phyloP scores from a whole-genome alignment of 2,329 filamentous ascomycete species.

The Neobulgaria alba region DNA sequence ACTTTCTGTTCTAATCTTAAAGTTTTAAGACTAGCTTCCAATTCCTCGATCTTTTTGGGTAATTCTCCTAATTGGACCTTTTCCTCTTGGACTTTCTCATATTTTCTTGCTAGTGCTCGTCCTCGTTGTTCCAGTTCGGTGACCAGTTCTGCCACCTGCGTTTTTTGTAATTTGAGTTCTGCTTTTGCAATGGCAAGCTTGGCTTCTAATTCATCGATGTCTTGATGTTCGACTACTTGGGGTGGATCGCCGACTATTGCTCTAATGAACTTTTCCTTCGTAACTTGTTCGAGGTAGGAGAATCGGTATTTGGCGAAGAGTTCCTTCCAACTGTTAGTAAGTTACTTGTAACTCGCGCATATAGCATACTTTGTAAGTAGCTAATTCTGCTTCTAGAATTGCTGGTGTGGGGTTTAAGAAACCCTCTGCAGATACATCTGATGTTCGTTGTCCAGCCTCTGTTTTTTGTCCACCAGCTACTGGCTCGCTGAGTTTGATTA shows the following conservation, averaged over 20 bases:
- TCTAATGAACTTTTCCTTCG: constrained; percentile 94
- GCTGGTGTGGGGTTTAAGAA: constrained; percentile 64
- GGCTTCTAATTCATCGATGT: constrained; percentile 71
- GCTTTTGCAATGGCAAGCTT: constrained; percentile 64
- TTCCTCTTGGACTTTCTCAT: constrained; percentile 42
- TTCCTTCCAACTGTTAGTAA: constrained; percentile 40
- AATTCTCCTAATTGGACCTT: constrained; percentile 41
- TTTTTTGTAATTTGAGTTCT: constrained; percentile 70
- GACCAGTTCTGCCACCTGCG: constrained; percentile 66
- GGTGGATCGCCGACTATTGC: constrained; percentile 88
- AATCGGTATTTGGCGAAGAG: constrained; percentile 94
- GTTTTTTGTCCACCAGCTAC: constrained; percentile 47
- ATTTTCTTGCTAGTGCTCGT: constrained; percentile 46
- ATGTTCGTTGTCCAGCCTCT: constrained; percentile 45
- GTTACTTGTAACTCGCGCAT: not conserved
- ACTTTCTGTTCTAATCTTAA: constrained; percentile 37
- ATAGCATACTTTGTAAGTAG: constrained; percentile 65
- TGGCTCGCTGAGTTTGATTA: constrained; percentile 69
- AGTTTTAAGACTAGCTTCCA: constrained; percentile 40
- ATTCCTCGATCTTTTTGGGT: constrained; percentile 38
- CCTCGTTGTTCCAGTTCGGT: constrained; percentile 60
- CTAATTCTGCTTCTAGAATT: constrained; percentile 72
- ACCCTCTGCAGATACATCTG: constrained; percentile 60
- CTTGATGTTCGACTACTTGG: constrained; percentile 69
- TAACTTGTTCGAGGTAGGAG: constrained; percentile 96